Base-by-base conservation (phyloP, 805 yeast species). In the Myxozyma nipponensis region DNA sequence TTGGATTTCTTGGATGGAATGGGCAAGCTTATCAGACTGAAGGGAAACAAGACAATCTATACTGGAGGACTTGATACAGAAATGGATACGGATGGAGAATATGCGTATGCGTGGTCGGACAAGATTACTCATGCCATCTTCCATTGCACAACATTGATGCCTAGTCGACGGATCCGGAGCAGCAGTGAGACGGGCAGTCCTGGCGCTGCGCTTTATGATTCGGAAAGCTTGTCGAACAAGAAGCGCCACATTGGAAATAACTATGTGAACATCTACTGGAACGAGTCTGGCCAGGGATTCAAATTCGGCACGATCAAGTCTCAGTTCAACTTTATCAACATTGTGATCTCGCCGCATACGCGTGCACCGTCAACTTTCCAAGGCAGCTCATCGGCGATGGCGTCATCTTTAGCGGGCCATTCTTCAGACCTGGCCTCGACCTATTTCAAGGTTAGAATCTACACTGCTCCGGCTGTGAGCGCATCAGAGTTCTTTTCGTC, bases 181-280 rank as follows among this genome's bases (percentile, higher is more conserved):
- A 22, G 22, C 19, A 10, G 5, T 6, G 32, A 7, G 6, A 9
- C 34, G n/a, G 25, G 22, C 22, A 39, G 32, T 4, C 28, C 42
- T 28, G 39, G 46, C 4, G 44, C 38, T 21, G 34, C 18, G 22
- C 34, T 42, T 37, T 43, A 43, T 37, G 52, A 52, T 36, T 49
- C 44, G 26, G 56, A 52, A 41, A 38, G 50, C 22, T 32, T 52
- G 39, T 46, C 52, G 17, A 49, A 47, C 64, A 88, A 87, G 67
- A 88, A 88, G 66, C 70, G 89, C 48, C 96, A 88, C 64, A 84
- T 88, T 56, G 96, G 96, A 5, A 88, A 88, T 68, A 78, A 87
- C 63, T 82, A 80, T 65, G 93, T 88, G 49, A 85, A 83, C 62
- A 79, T 88, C 22, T 88, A 77, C 64, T 89, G 82, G 70, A 86